Base-by-base conservation (phyloP, 805 yeast genomes). In the Saccharomyces jurei region DNA sequence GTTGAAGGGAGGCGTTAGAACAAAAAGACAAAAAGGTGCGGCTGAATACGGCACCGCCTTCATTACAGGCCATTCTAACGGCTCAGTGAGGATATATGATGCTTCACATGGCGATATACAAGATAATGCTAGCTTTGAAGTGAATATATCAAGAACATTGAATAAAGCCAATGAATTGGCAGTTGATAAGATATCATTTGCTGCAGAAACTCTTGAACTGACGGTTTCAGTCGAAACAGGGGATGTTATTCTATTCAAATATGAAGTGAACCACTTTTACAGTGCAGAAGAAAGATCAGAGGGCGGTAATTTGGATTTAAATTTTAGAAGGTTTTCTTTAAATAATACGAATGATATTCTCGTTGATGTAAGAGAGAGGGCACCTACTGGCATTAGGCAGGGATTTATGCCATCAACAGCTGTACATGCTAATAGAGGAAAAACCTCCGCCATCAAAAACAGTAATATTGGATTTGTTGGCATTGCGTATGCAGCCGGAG, bases 31-130 rank as follows among this genome's bases (percentile, higher is more conserved):
- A 31, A 68, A 76, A 41, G 76, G 82, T 44, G 73, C 77, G 2
- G 70, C 70, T 54, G 84, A 79, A 41, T 69, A 73, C 28, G 74
- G 86, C 26, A 79, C 83, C 3, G 79, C 79, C 14, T 73, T 90
- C 49, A 83, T 89, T 1, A 83, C 95, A 0, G 97, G 96, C 0
- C 96, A 91, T 63, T 80, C 84, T 48, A 84, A 84, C 65, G 97
- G 96, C 0, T 79, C 83, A 36, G 80, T 92, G 0, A 77, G 96
- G 51, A 74, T 91, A 11, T 83, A 89, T 82, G 96, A 90, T 70
- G 83, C 89, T 0, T 82, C 94, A 0, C 81, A 83, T 56, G 87
- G 87, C 17, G 96, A 87, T 57, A 63, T 82, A 5, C 81, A 77
- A 53, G 82, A 81, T 41, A 71, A 79, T 8, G 73, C 79, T 9